Percentiles rank a stretch among this genome's conserved stretches.
Conservation (phyloP, 2,329 filamentous ascomycete genomes). For the Botrytis tulipae region DNA sequence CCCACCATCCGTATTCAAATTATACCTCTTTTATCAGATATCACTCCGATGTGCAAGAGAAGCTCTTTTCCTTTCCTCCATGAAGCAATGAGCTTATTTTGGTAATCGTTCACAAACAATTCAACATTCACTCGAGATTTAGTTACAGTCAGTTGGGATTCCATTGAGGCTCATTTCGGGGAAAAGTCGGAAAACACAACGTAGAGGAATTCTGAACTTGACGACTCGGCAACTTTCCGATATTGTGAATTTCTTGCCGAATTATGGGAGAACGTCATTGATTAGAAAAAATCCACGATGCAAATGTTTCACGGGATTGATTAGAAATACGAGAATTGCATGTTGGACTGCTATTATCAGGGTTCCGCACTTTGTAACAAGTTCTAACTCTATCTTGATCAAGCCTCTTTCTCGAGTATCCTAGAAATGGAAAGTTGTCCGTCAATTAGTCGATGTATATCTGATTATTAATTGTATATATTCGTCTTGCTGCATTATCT, state of each 20-base stretch:
- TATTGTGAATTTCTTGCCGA: neutral
- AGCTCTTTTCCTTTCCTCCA: neutral
- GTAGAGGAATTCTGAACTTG: neutral
- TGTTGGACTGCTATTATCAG: neutral
- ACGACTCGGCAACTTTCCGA: constrained; percentile 2
- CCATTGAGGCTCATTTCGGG: neutral
- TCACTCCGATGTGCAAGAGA: neutral
- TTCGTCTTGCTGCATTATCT: too few species aligned
- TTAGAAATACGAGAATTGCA: neutral
- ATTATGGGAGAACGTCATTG: neutral
- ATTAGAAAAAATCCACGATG: neutral
- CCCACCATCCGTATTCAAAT: neutral
- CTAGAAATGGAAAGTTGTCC: neutral
- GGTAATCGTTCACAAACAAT: neutral
- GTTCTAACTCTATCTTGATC: neutral
- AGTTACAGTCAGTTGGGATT: neutral
- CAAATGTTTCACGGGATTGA: neutral
- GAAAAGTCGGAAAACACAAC: neutral
- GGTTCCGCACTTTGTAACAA: neutral
- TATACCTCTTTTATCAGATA: neutral
- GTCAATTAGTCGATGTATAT: neutral
- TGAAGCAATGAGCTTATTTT: neutral
- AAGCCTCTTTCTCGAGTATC: neutral
- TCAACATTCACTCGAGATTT: neutral
- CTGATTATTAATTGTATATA: neutral